Evolutionary conservation across 805 yeast genomes (phyloP).

Genomic region (Vanderwaltozyma tropicalis): DNA sequence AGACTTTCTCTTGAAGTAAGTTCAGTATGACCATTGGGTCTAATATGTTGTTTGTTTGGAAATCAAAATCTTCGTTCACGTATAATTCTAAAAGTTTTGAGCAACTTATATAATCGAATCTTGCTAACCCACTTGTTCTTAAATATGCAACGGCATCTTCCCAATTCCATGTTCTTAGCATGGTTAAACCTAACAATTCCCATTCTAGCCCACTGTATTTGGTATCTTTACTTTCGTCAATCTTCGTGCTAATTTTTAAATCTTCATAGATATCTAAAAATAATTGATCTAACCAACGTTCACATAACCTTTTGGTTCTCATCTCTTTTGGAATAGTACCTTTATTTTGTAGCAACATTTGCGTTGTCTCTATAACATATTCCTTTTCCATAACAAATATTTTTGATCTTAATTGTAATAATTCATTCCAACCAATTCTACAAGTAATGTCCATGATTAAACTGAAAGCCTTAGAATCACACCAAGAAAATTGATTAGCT

Average conservation of each 20-base stretch:
- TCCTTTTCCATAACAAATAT: conserved; percentile 79
- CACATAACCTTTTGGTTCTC: conserved; percentile 23
- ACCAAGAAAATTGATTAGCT: conserved; percentile 21
- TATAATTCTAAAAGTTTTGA: conserved; percentile 37
- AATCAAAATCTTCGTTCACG: conserved; percentile 9
- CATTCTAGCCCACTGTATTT: conserved; percentile 61
- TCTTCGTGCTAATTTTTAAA: conserved; percentile 22
- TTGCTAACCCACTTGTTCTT: conserved; percentile 42
- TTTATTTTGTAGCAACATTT: conserved; percentile 1
- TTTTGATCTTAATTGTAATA: conserved; percentile 52
- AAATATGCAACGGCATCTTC: conserved; percentile 43
- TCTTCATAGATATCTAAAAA: conserved; percentile 29
- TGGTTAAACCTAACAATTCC: conserved; percentile 57
- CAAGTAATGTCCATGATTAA: conserved; percentile 59
- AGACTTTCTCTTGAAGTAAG: conserved; percentile 38
- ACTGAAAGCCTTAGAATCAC: conserved; percentile 44
- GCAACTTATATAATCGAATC: conserved; percentile 55
- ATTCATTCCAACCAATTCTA: conserved; percentile 72
- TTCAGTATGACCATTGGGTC: conserved; percentile 33
- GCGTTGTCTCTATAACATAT: conserved; percentile 23
- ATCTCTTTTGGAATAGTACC: conserved; percentile 14
- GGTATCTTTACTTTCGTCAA: conserved; percentile 18
- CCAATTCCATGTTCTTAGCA: conserved; percentile 38
- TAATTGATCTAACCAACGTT: conserved; percentile 27
- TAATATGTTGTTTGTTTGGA: conserved; percentile 4